Conservation (phyloP, 1,284 basidiomycete species). For the Trichosporon sp. region DNA sequence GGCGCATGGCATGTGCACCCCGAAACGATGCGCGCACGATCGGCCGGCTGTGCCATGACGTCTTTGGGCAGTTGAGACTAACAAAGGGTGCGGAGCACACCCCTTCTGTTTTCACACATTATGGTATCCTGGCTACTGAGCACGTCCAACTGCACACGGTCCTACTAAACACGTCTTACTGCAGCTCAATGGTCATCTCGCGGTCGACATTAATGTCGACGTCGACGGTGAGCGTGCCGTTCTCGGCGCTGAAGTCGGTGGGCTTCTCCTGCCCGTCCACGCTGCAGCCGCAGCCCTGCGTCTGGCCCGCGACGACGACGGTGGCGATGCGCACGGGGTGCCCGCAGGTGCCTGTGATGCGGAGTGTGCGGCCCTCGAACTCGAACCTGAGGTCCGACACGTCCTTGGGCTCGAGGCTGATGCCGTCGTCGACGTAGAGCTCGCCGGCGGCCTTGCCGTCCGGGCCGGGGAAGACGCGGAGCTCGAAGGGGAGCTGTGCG, state of each 20-base stretch:
- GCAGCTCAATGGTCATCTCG: not conserved
- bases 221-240: not conserved
- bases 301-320: not conserved
- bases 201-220: not conserved
- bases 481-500: constrained; percentile 55
- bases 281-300: not conserved
- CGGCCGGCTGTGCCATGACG: not conserved
- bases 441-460: not conserved
- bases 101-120: too few relatives aligned
- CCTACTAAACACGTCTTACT: not conserved
- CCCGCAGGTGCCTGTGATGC: not conserved
- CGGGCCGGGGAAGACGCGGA: not conserved
- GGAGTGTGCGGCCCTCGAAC: not conserved
- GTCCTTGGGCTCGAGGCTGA: not conserved
- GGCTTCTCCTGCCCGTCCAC: not conserved
- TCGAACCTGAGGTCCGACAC: not conserved
- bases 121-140: not conserved
- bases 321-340: not conserved
- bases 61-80: too few relatives aligned
- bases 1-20: not conserved
- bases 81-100: too few relatives aligned
- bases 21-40: not conserved
- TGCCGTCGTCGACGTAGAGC: not conserved
- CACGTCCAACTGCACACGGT: not conserved
- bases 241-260: not conserved